Evolutionary conservation across 2,329 filamentous ascomycete genomes (phyloP).

Genomic region (Gaeumannomyces tritici): DNA sequence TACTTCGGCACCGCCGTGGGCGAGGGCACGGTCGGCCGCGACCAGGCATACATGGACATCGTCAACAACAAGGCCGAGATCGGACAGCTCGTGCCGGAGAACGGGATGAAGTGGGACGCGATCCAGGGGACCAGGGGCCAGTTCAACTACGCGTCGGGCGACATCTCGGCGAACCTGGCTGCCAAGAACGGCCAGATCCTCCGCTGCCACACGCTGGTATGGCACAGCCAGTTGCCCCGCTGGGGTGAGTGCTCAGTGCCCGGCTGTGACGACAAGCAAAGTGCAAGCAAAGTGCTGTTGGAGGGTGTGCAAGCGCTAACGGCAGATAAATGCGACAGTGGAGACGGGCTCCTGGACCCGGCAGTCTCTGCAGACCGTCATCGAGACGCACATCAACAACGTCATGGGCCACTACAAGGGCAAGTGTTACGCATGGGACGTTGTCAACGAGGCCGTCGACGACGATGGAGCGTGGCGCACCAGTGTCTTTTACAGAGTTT

Average conservation of each 20-base stretch:
- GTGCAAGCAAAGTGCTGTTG: neutral
- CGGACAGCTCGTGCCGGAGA: constrained; percentile 35
- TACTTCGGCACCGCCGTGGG: constrained; percentile 45
- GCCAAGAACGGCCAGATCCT: constrained; percentile 32
- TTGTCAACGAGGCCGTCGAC: constrained; percentile 42
- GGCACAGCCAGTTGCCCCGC: constrained; percentile 40
- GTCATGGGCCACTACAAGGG: constrained; percentile 30
- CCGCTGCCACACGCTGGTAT: constrained; percentile 52
- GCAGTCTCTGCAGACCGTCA: constrained; percentile 32
- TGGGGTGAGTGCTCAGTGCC: constrained; percentile 28
- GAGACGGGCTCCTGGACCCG: constrained; percentile 34
- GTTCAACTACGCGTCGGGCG: constrained; percentile 42
- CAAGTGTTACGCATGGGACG: constrained; percentile 34
- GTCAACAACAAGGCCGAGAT: constrained; percentile 39
- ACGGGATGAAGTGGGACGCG: neutral
- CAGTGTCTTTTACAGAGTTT: constrained; percentile 31
- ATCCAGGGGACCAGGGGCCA: constrained; percentile 14
- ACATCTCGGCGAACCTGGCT: constrained; percentile 25
- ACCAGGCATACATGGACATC: constrained; percentile 35
- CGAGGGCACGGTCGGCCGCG: constrained; percentile 36
- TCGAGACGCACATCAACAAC: constrained; percentile 39
- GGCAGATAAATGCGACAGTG: constrained; percentile 15
- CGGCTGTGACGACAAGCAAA: neutral
- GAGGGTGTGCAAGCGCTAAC: neutral
- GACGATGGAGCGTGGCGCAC: constrained; percentile 34